Evolutionary conservation across 768 basidiomycete species (phyloP), one percentile per base, ranked within the genome.

Genomic region (Phallus indusiatus): DNA sequence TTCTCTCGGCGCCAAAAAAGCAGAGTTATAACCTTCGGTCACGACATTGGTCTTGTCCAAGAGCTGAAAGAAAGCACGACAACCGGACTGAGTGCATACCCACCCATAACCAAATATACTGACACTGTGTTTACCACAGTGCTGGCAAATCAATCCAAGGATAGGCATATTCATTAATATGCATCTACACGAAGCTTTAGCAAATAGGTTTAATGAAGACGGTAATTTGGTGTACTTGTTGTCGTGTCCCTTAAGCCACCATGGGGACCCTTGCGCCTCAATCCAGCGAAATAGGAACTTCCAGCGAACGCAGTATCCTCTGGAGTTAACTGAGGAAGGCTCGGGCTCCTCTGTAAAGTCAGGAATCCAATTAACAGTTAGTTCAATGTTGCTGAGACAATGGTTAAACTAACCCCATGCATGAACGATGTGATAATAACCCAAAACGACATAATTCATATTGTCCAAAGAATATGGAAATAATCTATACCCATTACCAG

Each of bases 251-350:
- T 24, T 10, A 55, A 52, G 50, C 79, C 80, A 82, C 81, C 81
- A 81, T 1, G 80, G 79, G 42, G 69, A 64, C 5, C 71, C 87
- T 73, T 91, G 90, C 47, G 75, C 78, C 61, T 84, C 79, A 62
- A 87, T 88, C 88, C 89, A 92, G 64, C 86, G 85, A 63, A 92
- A 92, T 5, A 85, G 83, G 64, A 92, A 90, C 67, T 91, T 92
- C 67, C 82, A 88, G 7, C 89, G 76, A 12, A 88, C 77, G n/a
- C 88, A 81, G n/a, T 70, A 72, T 11, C 80, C 79, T 34, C 64
- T 68, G 17, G 72, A 70, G 60, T 80, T 82, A 10, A 62, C 56
- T 6, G 79, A 72, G 1, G 75, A 47, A n/a, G 18, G 61, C 48
- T 61, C 61, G 9, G 61, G 56, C 21, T 61, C 61, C 33, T 58